Conservation (phyloP, 148 eudicot species). For the Limonium bicolor region DNA sequence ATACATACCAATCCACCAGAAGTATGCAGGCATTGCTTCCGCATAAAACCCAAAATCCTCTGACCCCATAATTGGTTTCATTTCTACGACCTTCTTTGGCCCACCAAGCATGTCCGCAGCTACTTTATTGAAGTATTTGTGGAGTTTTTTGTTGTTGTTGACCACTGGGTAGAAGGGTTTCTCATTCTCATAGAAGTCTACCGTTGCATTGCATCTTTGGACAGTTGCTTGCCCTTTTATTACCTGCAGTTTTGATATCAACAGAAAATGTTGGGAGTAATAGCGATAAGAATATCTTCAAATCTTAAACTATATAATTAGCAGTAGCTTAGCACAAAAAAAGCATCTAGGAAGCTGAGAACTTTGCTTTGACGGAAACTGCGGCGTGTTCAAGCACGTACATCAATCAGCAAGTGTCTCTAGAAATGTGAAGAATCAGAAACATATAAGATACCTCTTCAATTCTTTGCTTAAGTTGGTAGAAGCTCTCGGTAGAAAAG, state of each 20-base stretch:
- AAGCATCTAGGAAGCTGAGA: too few species aligned
- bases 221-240: constrained; percentile 25
- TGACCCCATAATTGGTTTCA: constrained; percentile 14
- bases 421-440: too few species aligned
- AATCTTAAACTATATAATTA: too few species aligned
- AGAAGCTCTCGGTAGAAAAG: constrained; percentile 54
- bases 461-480: constrained; percentile 52
- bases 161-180: constrained; percentile 19
- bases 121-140: constrained; percentile 11
- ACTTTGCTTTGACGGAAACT: too few species aligned
- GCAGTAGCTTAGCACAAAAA: too few species aligned
- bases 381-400: too few species aligned
- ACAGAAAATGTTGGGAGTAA: too few species aligned
- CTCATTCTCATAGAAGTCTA: constrained; percentile 34
- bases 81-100: constrained; percentile 11
- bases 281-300: neutral
- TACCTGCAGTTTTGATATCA: too few species aligned
- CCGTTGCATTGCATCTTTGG: constrained; percentile 17
- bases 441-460: too few species aligned
- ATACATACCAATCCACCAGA: constrained; percentile 12
- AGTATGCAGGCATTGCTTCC: constrained; percentile 15
- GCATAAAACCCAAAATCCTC: constrained; percentile 38
- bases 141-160: constrained; percentile 14
- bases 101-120: constrained; percentile 19
- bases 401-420: too few species aligned